Base-by-base conservation (phyloP, 768 basidiomycete genomes). In the Tubosaeta sp. region DNA sequence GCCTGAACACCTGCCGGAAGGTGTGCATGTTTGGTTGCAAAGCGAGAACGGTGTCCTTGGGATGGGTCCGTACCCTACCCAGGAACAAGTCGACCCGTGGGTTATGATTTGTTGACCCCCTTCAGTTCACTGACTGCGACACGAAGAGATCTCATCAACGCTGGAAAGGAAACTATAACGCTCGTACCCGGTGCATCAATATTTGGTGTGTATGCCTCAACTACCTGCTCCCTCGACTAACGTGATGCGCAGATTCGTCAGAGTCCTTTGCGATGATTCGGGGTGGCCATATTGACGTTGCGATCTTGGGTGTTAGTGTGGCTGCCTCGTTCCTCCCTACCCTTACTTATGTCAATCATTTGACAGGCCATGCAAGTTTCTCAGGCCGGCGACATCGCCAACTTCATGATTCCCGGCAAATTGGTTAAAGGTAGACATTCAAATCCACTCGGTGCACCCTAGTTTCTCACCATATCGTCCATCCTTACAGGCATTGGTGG, bases 251-350 rank as follows among this genome's bases (percentile, higher is more conserved):
- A 54, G 89, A 95, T 71, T 94, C 92, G 4, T 83, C 83, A 60
- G 94, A 97, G 71, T 94, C 91, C 4, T 97, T 97, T 63, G 89
- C 88, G 11, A 97, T 97, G 95, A 97, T 97, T 71, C 89, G 95
- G 48, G 95, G 95, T 42, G 95, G 95, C 6, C 95, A 97, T 71
- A 83, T 97, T 46, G 84, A 97, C 59, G 89, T 95, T 43, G 85
- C 93, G 7, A 95, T 97, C 64, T 82, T 97, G 45, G 95, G 95
- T 27, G 91, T 89, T 70, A 64, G 85, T 74, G 52, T 58, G 37
- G 38, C 41, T 32, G 7, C 19, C 38, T 3, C 31, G 4, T 16
- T 13, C 46, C 50, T 43, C 33, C 32, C 29, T 44, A 31, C n/a
- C 16, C 6, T 51, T 10, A 26, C 35, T 47, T 26, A 64, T 38